These are phyloP conservation scores for Ophiosphaerella korrae DNA, from an alignment of 2,329 filamentous ascomycete genomes.

Conservation along the genomic window DNA sequence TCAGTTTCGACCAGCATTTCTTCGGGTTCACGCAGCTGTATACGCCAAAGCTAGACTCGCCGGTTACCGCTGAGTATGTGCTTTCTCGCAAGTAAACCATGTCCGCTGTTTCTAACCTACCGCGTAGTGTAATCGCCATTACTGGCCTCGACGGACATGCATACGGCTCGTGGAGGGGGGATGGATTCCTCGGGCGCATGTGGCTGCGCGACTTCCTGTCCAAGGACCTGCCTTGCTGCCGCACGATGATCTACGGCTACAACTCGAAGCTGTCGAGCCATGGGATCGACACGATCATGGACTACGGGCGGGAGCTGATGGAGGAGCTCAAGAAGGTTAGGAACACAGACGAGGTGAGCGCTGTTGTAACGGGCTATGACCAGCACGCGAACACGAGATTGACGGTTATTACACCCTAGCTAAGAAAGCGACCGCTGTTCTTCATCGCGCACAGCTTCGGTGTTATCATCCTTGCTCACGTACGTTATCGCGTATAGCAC, in stretches of 20 bases:
- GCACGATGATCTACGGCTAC: slow-evolving; percentile 41
- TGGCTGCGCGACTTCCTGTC: slow-evolving; percentile 14
- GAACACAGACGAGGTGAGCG: slow-evolving; percentile 2
- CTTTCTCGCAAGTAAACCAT: no score
- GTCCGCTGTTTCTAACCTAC: no score
- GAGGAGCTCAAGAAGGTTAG: slow-evolving; percentile 14
- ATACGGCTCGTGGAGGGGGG: slow-evolving; percentile 9
- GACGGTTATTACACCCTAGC: no score
- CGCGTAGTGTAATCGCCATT: slow-evolving; percentile 1
- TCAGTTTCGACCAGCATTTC: no score
- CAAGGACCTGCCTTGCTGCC: slow-evolving; percentile 12
- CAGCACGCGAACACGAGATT: no score
- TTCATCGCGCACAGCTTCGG: not conserved
- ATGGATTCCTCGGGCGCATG: slow-evolving; percentile 2
- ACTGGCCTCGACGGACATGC: slow-evolving; percentile 10
- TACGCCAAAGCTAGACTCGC: no score
- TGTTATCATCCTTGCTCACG: not conserved
- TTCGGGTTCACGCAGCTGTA: no score
- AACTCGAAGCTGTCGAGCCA: slow-evolving; percentile 38
- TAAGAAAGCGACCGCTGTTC: not conserved
- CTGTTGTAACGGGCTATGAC: no score
- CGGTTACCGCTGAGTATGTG: no score
- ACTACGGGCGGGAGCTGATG: not conserved
- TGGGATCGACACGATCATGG: no score
- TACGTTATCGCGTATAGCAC: no score